Conservation (phyloP, 2,329 filamentous ascomycete genomes). For the Apiospora malaysiana region DNA sequence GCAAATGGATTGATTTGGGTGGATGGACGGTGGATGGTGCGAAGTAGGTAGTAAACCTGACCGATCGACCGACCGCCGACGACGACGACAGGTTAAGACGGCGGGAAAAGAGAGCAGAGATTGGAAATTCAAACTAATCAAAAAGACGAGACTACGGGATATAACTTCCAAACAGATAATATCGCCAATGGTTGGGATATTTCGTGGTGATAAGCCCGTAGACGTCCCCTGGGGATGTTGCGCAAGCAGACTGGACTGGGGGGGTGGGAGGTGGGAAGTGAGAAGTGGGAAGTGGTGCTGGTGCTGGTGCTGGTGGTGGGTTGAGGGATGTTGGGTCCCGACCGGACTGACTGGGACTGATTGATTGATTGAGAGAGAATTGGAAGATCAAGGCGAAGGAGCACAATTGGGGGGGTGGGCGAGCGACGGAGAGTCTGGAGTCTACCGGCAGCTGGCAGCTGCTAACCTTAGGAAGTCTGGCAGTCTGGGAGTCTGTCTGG, state of each 20-base stretch:
- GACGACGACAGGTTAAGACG: not conserved
- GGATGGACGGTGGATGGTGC: not conserved
- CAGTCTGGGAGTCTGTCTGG: not conserved
- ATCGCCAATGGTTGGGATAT: not conserved
- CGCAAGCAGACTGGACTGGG: slow-evolving; percentile 3
- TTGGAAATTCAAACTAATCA: not conserved
- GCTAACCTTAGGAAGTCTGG: not conserved
- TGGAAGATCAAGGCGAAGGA: not conserved
- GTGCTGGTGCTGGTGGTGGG: no score
- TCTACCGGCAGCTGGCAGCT: not conserved
- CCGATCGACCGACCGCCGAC: not conserved
- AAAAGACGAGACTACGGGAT: not conserved
- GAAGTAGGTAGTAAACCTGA: slow-evolving; percentile 11
- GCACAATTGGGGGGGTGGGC: not conserved
- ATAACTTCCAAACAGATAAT: not conserved
- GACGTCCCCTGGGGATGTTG: not conserved
- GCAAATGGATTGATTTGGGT: not conserved
- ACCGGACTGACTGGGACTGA: not conserved
- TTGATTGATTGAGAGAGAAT: not conserved
- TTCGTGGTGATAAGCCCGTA: not conserved
- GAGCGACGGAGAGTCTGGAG: not conserved
- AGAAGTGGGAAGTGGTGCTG: not conserved
- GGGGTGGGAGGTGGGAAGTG: not conserved
- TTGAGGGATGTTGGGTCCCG: slow-evolving; percentile 7
- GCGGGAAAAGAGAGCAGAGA: not conserved